Evolutionary conservation across 2,329 filamentous ascomycete genomes (phyloP).

Genomic region (Monilinia laxa): DNA sequence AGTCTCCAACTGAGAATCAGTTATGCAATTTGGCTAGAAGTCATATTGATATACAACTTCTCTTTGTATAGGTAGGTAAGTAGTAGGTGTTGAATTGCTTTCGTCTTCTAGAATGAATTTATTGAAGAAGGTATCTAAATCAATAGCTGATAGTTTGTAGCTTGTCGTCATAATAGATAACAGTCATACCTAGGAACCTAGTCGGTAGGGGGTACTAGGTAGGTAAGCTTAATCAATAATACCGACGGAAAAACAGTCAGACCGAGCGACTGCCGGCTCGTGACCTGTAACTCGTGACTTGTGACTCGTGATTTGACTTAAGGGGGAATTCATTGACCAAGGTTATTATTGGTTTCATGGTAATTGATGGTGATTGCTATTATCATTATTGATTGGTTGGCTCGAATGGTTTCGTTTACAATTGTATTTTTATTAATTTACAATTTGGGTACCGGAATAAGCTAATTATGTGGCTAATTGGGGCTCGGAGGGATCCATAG

Average conservation of each 20-base stretch:
- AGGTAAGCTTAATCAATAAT: no score
- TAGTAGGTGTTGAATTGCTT: neutral
- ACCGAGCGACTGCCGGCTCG: neutral
- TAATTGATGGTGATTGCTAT: no score
- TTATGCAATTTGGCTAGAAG: constrained; percentile 19
- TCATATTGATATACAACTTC: constrained; percentile 19
- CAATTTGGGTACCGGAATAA: no score
- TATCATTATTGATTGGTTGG: no score
- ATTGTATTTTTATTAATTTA: no score
- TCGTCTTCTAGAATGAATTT: neutral
- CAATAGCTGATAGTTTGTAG: no score
- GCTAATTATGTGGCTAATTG: neutral
- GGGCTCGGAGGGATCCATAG: constrained; percentile 9
- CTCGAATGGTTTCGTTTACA: no score
- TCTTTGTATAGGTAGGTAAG: neutral
- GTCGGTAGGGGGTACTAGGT: no score
- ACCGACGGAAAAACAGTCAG: neutral
- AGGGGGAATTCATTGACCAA: no score
- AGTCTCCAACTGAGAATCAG: constrained; percentile 10
- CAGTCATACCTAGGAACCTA: neutral
- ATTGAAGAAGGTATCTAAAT: neutral
- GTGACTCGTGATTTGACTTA: no score
- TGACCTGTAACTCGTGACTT: no score
- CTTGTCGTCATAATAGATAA: neutral
- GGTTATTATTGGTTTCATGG: no score